phyloP scores from a whole-genome alignment of 2,329 filamentous ascomycete species.

The Colletotrichum liriopes region DNA sequence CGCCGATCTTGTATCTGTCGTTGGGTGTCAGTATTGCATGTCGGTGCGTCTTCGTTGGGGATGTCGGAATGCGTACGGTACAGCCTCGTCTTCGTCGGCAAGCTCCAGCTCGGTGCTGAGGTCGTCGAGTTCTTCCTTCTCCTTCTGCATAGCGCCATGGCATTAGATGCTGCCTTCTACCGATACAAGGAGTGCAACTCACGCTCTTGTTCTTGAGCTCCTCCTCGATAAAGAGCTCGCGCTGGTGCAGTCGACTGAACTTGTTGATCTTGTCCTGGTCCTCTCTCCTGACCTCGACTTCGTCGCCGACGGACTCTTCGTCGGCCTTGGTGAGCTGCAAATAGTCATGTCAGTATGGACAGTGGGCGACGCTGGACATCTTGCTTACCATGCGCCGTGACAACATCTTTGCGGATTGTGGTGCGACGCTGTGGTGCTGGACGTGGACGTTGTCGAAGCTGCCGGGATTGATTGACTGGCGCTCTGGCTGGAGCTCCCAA shows the following conservation, averaged over 20 bases:
- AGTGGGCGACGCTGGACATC: no score
- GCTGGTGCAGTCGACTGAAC: slow-evolving; percentile 94
- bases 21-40: slow-evolving; percentile 1
- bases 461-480: slow-evolving; percentile 8
- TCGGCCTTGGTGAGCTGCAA: slow-evolving; percentile 92
- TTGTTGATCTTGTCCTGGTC: slow-evolving; percentile 99
- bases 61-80: slow-evolving; percentile 75
- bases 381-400: slow-evolving; percentile 72
- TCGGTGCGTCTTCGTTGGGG: neutral
- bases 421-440: slow-evolving; percentile 8
- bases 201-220: slow-evolving; percentile 86
- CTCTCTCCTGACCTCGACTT: slow-evolving; percentile 94
- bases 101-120: slow-evolving; percentile 92
- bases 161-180: slow-evolving; percentile 37
- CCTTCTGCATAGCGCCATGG: slow-evolving; percentile 75
- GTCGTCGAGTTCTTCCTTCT: slow-evolving; percentile 98
- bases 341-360: slow-evolving; percentile 17
- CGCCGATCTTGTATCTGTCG: slow-evolving; percentile 92
- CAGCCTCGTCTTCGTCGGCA: slow-evolving; percentile 92
- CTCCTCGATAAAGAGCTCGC: slow-evolving; percentile 84
- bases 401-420: slow-evolving; percentile 56
- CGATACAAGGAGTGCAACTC: slow-evolving; percentile 50
- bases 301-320: slow-evolving; percentile 83
- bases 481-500: slow-evolving; percentile 28
- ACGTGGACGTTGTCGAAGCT: slow-evolving; percentile 18